Evolutionary conservation across 768 basidiomycete genomes (phyloP), one percentile per base, ranked within the genome.

Genomic region (Boletus patriciae): DNA sequence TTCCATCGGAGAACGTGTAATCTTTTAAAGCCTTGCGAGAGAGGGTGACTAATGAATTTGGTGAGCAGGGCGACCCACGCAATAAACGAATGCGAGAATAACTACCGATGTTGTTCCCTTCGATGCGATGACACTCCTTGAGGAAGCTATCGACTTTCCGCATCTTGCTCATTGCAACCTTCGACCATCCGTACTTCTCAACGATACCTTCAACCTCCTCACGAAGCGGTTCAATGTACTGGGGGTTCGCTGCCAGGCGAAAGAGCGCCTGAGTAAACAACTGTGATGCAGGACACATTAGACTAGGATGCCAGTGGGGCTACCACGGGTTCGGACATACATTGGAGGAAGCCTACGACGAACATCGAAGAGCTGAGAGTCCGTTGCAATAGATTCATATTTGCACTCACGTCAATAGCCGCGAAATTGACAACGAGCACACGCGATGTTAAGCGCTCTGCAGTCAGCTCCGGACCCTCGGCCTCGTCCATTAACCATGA

Each of bases 141-240:
- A 60, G 59, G 52, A 80, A 78, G 52, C 75, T 79, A 44, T 79
- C 77, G 3, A 78, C 49, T 55, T 72, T 72, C 46, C 59, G 68
- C 66, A 75, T 67, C 37, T 68, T 69, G 11, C 37, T 54, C n/a
- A 76, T 25, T 2, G 64, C 31, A 13, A 0, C n/a, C 13, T 56
- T 55, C 0, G 52, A 29, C 59, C 59, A 60, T 16, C 43, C 59
- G 2, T 55, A 47, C 42, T 45, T 31, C 36, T 40, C 25, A 0
- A 55, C 15, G 23, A 56, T 36, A 3, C 3, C 9, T 8, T 60
- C 59, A 1, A 60, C 59, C 15, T 38, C 31, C 44, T 75, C 67
- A 1, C 77, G 71, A 6, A 80, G 63, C 8, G 68, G 67, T 8
- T 62, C 58, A 7, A 71, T 57, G 45, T 67, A 76, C 31, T 73